Conservation (phyloP, 306 rosid genomes). For the Ochetophila trinervis region DNA sequence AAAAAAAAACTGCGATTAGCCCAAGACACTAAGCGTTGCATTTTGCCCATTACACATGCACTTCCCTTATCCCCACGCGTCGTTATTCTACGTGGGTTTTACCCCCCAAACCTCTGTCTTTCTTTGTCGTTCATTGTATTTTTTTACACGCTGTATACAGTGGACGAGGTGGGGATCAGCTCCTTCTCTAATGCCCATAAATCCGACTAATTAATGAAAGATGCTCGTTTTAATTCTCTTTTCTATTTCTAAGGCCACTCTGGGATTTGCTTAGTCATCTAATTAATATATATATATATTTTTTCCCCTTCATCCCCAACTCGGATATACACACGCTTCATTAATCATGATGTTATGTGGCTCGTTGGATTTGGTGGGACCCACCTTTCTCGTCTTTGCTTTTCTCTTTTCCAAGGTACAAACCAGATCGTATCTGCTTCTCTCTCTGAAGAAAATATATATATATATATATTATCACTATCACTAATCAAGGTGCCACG, state of each 20-base stretch:
- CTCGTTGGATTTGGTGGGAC: constrained; percentile 90
- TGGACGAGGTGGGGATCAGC: not conserved
- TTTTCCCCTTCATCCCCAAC: constrained; percentile 27
- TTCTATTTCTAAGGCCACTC: constrained; percentile 21
- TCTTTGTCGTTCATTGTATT: not conserved
- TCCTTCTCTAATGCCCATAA: constrained; percentile 14
- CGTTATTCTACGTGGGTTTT: constrained; percentile 38
- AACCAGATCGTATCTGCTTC: constrained; percentile 32
- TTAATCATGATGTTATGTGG: constrained; percentile 59
- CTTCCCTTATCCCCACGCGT: constrained; percentile 41
- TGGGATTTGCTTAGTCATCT: constrained; percentile 68
- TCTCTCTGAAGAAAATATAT: not conserved
- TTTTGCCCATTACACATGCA: constrained; percentile 36
- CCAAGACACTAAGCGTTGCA: constrained; percentile 45
- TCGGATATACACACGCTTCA: constrained; percentile 7
- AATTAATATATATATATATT: not conserved
- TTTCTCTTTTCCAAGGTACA: constrained; percentile 58
- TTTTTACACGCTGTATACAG: constrained; percentile 23
- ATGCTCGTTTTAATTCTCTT: constrained; percentile 32
- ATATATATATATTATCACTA: not conserved
- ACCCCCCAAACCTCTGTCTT: not conserved
- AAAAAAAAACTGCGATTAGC: constrained; percentile 38
- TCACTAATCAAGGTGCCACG: constrained; percentile 55
- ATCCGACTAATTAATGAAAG: constrained; percentile 31
- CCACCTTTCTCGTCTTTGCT: constrained; percentile 22